phyloP scores from a whole-genome alignment of 306 rosid genomes.

The Myrica gale region DNA sequence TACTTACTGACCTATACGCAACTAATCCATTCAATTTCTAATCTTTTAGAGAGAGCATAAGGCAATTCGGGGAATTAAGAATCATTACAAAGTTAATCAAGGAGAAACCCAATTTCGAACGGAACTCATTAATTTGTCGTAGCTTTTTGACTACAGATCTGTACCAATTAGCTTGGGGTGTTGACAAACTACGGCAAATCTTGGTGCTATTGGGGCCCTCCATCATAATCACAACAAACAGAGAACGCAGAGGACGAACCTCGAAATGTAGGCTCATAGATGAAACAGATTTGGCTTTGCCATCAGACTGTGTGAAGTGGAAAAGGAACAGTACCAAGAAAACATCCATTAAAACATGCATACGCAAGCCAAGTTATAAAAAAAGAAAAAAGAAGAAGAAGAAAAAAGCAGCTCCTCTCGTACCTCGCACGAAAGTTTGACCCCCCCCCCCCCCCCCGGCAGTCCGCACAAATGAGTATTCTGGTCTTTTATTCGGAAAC shows the following conservation, averaged over 20 bases:
- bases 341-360: slow-evolving; percentile 36
- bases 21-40: too few relatives aligned
- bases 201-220: slow-evolving; percentile 41
- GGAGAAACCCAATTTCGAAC: too few relatives aligned
- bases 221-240: slow-evolving; percentile 24
- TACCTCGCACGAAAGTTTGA: slow-evolving; percentile 33
- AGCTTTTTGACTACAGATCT: slow-evolving; percentile 5
- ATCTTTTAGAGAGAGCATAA: too few relatives aligned
- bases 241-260: slow-evolving; percentile 9
- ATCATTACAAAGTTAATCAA: too few relatives aligned
- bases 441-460: too few relatives aligned
- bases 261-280: slow-evolving; percentile 23
- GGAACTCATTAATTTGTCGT: slow-evolving; percentile 3
- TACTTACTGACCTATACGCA: too few relatives aligned
- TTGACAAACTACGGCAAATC: slow-evolving; percentile 34
- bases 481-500: slow-evolving; percentile 44
- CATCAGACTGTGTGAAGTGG: slow-evolving; percentile 25
- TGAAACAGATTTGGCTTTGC: slow-evolving; percentile 18
- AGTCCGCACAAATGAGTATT: slow-evolving; percentile 37
- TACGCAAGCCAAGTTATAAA: slow-evolving; percentile 13
- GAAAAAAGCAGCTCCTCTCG: slow-evolving; percentile 2
- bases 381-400: slow-evolving; percentile 12
- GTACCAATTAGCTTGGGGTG: slow-evolving; percentile 6
- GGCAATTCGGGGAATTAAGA: too few relatives aligned
- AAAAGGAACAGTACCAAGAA: slow-evolving; percentile 25